Conservation (phyloP, 2,329 filamentous ascomycete genomes). For the Apiospora aurea region DNA sequence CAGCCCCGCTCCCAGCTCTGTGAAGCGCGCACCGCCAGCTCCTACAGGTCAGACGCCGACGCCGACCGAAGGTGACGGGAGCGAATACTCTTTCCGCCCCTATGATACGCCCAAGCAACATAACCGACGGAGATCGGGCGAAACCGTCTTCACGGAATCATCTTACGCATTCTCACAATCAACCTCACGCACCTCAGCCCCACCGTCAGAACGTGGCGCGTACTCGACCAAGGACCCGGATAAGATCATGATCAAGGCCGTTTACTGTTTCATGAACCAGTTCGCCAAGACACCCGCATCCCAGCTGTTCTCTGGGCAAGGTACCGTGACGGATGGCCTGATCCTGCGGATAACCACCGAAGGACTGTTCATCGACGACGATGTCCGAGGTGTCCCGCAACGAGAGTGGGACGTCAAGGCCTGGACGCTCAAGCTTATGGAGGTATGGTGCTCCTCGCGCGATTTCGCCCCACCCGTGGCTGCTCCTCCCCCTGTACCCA, state of each 20-base stretch:
- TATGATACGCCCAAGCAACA: slow-evolving; percentile 74
- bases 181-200: slow-evolving; percentile 83
- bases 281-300: slow-evolving; percentile 90
- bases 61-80: slow-evolving; percentile 65
- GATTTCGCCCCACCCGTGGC: slow-evolving; percentile 54
- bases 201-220: slow-evolving; percentile 76
- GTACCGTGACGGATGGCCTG: slow-evolving; percentile 87
- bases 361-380: slow-evolving; percentile 96
- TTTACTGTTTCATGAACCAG: slow-evolving; percentile 90
- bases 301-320: slow-evolving; percentile 84
- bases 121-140: slow-evolving; percentile 67
- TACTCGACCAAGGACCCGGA: slow-evolving; percentile 91
- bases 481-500: slow-evolving; percentile 47
- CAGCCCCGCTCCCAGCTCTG: slow-evolving; percentile 35
- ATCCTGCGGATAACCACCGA: slow-evolving; percentile 92
- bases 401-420: slow-evolving; percentile 99
- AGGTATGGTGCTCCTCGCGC: slow-evolving; percentile 82
- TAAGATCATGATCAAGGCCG: slow-evolving; percentile 94
- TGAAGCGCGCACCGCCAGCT: slow-evolving; percentile 38
- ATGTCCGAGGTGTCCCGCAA: slow-evolving; percentile 88
- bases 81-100: slow-evolving; percentile 78
- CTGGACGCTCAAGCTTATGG: slow-evolving; percentile 93
- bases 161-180: slow-evolving; percentile 87
- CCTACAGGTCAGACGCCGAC: slow-evolving; percentile 61
- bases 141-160: slow-evolving; percentile 80